These are phyloP conservation scores for Arabidopsis lyrata DNA, from an alignment of 441 rosid species.

Conservation along the genomic window DNA sequence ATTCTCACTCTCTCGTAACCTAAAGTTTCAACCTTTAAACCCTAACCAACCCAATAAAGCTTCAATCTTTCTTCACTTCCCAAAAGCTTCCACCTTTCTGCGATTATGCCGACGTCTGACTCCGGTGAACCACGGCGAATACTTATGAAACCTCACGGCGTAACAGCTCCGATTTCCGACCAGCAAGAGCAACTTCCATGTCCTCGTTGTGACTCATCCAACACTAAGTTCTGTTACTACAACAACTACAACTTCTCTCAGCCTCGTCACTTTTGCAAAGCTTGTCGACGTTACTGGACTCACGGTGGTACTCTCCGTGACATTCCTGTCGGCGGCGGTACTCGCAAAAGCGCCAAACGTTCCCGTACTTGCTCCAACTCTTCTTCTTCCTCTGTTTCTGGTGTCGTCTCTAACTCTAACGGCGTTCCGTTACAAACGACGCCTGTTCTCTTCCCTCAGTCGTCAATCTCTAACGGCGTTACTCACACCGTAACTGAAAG, in stretches of 20 bases:
- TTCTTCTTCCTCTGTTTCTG: constrained; percentile 24
- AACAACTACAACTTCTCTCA: constrained; percentile 96
- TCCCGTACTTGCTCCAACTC: constrained; percentile 55
- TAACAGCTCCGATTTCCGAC: constrained; percentile 42
- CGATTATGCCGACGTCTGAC: constrained; percentile 46
- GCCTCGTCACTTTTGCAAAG: constrained; percentile 96
- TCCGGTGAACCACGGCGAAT: constrained; percentile 49
- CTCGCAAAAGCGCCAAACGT: constrained; percentile 81
- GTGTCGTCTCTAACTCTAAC: constrained; percentile 19
- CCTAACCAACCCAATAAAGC: neutral
- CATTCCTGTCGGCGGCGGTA: constrained; percentile 88
- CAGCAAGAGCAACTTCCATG: constrained; percentile 87
- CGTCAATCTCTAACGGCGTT: constrained; percentile 54
- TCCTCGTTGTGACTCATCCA: constrained; percentile 88
- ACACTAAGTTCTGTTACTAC: constrained; percentile 95
- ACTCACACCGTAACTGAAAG: constrained; percentile 45
- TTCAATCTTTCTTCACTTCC: constrained; percentile 27
- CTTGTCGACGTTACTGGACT: constrained; percentile 98
- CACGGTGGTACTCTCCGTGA: constrained; percentile 95
- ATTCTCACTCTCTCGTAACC: constrained; percentile 25
- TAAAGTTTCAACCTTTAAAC: constrained; percentile 29
- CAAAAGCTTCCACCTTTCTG: neutral
- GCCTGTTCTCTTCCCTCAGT: constrained; percentile 44
- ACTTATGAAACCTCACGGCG: constrained; percentile 38
- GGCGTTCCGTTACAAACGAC: constrained; percentile 43